A percentile compares a stretch with the other conserved stretches of the same genome.
phyloP scores from a whole-genome alignment of 192 early-diverging fungal species.

The Podila verticillata region DNA sequence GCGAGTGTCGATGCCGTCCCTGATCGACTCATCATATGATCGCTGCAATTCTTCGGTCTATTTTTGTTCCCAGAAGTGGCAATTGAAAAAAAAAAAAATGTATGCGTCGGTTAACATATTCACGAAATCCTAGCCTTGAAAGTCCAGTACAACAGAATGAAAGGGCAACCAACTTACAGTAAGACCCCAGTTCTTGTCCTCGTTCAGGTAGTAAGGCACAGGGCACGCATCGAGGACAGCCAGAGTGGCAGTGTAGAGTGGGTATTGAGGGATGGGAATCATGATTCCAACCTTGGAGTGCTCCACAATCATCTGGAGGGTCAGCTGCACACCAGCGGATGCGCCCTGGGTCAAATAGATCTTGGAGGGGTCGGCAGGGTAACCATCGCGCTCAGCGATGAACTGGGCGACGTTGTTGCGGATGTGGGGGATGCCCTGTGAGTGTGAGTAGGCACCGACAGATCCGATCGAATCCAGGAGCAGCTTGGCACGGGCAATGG shows the following conservation, averaged over 20 bases:
- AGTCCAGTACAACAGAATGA: too few species aligned
- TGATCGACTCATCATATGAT: conserved; percentile 72
- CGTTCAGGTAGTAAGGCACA: conserved; percentile 94
- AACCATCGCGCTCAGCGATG: conserved; percentile 92
- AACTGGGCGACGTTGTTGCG: conserved; percentile 90
- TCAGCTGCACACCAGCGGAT: conserved; percentile 88
- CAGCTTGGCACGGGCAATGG: conserved; percentile 82
- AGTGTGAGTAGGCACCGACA: conserved; percentile 93
- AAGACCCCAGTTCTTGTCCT: conserved; percentile 85
- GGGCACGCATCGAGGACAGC: conserved; percentile 82
- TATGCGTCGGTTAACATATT: too few species aligned
- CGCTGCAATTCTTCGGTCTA: conserved; percentile 71
- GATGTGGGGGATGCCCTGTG: conserved; percentile 87
- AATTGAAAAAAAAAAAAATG: too few species aligned
- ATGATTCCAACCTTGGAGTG: conserved; percentile 89
- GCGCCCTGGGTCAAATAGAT: conserved; percentile 96
- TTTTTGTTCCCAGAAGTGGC: not conserved
- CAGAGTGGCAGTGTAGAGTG: conserved; percentile 96
- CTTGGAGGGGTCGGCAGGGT: conserved; percentile 81
- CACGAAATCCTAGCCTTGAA: not conserved
- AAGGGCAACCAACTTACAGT: conserved; percentile 24
- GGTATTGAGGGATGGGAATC: conserved; percentile 99
- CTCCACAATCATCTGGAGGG: conserved; percentile 89
- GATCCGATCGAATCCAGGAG: conserved; percentile 77
- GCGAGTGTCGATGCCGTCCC: conserved; percentile 83